Evolutionary conservation across 768 basidiomycete species (phyloP).

Genomic region (Macrolepiota dolichaula): DNA sequence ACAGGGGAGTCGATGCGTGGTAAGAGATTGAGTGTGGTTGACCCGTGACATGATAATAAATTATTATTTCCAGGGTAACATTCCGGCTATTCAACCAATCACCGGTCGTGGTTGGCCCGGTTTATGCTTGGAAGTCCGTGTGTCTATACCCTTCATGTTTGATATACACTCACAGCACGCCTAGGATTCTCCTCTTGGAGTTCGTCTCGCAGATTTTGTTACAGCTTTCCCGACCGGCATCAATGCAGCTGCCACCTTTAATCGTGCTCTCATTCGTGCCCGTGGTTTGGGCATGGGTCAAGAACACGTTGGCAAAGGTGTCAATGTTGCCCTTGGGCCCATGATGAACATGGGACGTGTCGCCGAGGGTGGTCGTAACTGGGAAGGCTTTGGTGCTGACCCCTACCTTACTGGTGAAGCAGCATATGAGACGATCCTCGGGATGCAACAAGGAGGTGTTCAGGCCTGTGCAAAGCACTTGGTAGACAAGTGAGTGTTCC

Average conservation of each 20-base stretch:
- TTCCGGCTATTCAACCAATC: conserved; percentile 40
- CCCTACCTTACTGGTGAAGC: conserved; percentile 80
- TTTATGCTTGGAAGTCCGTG: conserved; percentile 62
- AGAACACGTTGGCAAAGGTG: conserved; percentile 83
- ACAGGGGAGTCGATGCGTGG: conserved; percentile 57
- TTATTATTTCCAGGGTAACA: conserved; percentile 45
- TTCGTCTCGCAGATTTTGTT: conserved; percentile 72
- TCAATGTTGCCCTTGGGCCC: conserved; percentile 73
- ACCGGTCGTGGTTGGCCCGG: conserved; percentile 56
- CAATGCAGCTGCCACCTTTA: conserved; percentile 78
- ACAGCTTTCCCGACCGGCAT: conserved; percentile 84
- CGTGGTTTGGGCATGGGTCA: conserved; percentile 78
- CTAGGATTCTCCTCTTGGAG: conserved; percentile 73
- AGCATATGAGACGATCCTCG: conserved; percentile 80
- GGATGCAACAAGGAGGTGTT: conserved; percentile 75
- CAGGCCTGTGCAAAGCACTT: conserved; percentile 87
- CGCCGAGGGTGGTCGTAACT: conserved; percentile 83
- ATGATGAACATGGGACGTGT: conserved; percentile 91
- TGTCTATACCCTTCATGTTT: not conserved
- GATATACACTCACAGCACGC: not conserved
- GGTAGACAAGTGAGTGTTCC: conserved; percentile 63
- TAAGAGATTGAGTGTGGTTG: conserved; percentile 33
- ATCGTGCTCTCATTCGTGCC: conserved; percentile 71
- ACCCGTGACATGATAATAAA: not conserved
- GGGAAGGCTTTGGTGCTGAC: conserved; percentile 95